These are phyloP conservation scores for Hypoxylon perforatum DNA, from an alignment of 495 filamentous ascomycete species.

Conservation along the genomic window DNA sequence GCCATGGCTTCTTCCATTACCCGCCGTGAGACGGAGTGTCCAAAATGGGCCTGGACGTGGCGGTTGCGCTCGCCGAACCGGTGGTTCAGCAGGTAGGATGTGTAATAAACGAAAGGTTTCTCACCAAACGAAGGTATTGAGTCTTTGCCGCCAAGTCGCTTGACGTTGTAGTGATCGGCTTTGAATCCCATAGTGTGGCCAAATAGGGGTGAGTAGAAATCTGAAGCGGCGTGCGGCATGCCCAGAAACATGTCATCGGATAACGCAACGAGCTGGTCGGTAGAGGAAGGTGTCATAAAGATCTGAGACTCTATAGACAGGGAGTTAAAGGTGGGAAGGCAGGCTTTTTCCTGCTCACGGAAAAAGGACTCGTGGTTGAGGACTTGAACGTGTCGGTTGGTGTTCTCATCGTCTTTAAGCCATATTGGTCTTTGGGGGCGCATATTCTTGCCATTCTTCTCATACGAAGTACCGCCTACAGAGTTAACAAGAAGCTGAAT, in stretches of 20 bases:
- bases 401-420: slow-evolving; percentile 47
- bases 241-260: slow-evolving; percentile 60
- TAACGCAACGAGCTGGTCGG: slow-evolving; percentile 51
- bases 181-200: slow-evolving; percentile 57
- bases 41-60: slow-evolving; percentile 57
- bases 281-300: slow-evolving; percentile 47
- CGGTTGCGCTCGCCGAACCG: slow-evolving; percentile 56
- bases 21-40: slow-evolving; percentile 51
- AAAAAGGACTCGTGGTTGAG: slow-evolving; percentile 58
- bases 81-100: slow-evolving; percentile 57
- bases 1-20: slow-evolving; percentile 54
- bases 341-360: slow-evolving; percentile 48
- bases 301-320: slow-evolving; percentile 58
- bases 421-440: slow-evolving; percentile 49
- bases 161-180: slow-evolving; percentile 53
- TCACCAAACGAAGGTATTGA: slow-evolving; percentile 57
- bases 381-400: slow-evolving; percentile 48
- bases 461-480: slow-evolving; percentile 37
- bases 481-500: slow-evolving; percentile 57
- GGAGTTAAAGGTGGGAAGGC: slow-evolving; percentile 58
- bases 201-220: slow-evolving; percentile 57
- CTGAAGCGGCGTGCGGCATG: slow-evolving; percentile 53
- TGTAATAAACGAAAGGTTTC: slow-evolving; percentile 58
- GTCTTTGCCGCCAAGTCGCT: slow-evolving; percentile 39
- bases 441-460: slow-evolving; percentile 39